Evolutionary conservation across 1,284 basidiomycete genomes (phyloP), one percentile per base, ranked within the genome.

Genomic region (Farysia itapuensis): DNA sequence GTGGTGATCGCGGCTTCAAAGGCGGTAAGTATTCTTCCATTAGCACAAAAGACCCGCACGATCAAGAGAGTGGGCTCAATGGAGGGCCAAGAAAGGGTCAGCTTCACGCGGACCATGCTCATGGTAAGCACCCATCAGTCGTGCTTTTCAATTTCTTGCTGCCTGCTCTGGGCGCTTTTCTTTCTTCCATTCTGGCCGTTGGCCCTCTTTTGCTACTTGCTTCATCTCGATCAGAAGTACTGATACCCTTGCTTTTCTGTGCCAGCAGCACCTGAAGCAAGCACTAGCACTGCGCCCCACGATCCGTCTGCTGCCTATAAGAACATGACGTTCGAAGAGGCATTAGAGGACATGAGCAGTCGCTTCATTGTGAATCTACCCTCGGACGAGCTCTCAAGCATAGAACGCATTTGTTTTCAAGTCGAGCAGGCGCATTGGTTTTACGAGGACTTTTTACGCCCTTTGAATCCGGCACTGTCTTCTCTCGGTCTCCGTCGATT

Each of bases 361-460:
- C 89, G 95, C 36, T 99, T 99, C 78, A 90, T 99, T 68, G 83
- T 97, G 66, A 98, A 98, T 78, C 84, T 99, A 41, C 95, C 95
- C 5, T 86, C 89, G 58, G 88, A 90, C 72, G 95, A 99, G 79
- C 84, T 94, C 50, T 84, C 84, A 39, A 90, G 88, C 18, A 82
- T 96, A 52, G 91, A 95, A 76, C 85, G 95, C 57, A 86, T 98
- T 72, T 96, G 91, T 80, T 98, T 98, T 80, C 95, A 98, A 79
- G 91, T 97, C 49, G 95, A 99, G 79, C 93, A 97, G 83, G 95
- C 95, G 15, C 94, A 99, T 78, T 99, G 95, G 95, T 99, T 92
- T 79, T 99, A 99, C 76, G 94, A 98, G 80, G 95, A 99, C 78
- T 98, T 96, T 70, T 85, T 98, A 56, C 87, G 94, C 15, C 78